These are phyloP conservation scores for Dichotomocladium elegans DNA, from an alignment of 371 early-diverging fungal species.

Conservation along the genomic window DNA sequence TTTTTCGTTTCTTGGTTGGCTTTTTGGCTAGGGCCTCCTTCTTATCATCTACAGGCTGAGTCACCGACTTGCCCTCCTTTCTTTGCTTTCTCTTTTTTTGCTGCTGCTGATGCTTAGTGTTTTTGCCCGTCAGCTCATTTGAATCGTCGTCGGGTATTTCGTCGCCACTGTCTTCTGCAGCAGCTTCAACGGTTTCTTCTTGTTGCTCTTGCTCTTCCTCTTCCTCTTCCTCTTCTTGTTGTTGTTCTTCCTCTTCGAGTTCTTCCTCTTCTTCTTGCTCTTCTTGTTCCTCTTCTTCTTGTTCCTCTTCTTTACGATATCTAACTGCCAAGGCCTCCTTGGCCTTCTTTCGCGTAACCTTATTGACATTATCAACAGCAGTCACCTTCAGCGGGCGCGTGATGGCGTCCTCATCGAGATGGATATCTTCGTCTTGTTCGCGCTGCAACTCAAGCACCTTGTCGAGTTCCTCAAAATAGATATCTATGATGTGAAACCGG, in stretches of 20 bases:
- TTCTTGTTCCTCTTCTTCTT: neutral
- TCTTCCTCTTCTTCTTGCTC: conserved; percentile 6
- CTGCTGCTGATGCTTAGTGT: too few species aligned
- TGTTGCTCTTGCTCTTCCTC: conserved; percentile 9
- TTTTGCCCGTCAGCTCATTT: too few species aligned
- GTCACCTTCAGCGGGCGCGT: conserved; percentile 65
- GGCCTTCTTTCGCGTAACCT: conserved; percentile 49
- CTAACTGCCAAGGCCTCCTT: conserved; percentile 33
- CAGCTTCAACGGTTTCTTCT: too few species aligned
- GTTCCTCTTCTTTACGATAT: neutral
- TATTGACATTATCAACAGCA: conserved; percentile 49
- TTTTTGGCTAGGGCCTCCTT: too few species aligned
- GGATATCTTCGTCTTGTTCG: conserved; percentile 20
- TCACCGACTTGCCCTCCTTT: too few species aligned
- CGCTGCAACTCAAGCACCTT: conserved; percentile 53
- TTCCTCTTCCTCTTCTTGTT: conserved; percentile 1
- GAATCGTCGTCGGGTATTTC: too few species aligned
- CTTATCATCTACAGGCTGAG: too few species aligned
- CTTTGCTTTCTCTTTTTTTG: too few species aligned
- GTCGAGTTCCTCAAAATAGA: conserved; percentile 78
- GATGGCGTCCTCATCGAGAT: conserved; percentile 47
- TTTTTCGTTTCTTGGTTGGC: too few species aligned
- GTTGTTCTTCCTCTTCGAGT: conserved; percentile 1
- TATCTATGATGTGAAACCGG: conserved; percentile 76
- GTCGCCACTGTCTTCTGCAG: too few species aligned